A percentile compares a stretch with the other conserved stretches of the same genome.
Evolutionary conservation across 140 eudicot genomes (phyloP).

Genomic region (Cichorium intybus): DNA sequence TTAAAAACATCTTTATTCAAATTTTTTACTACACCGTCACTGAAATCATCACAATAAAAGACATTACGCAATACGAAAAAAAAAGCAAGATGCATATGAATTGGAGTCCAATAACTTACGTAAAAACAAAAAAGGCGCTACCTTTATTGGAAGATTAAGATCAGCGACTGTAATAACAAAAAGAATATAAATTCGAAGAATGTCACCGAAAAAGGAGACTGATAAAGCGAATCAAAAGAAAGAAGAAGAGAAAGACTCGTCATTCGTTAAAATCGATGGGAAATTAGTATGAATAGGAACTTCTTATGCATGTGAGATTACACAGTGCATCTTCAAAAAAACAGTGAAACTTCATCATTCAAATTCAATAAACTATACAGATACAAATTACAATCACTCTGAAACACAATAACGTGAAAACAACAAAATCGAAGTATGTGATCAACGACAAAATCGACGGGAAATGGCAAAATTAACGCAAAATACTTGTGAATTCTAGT

Average conservation of each 20-base stretch:
- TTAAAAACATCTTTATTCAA: neutral
- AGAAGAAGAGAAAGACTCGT: neutral
- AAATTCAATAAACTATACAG: neutral
- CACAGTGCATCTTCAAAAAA: neutral
- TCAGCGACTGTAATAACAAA: neutral
- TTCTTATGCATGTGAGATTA: constrained; percentile 5
- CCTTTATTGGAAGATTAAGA: neutral
- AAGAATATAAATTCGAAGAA: neutral
- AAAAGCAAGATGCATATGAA: neutral
- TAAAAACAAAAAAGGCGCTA: neutral
- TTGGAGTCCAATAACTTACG: neutral
- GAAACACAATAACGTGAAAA: neutral
- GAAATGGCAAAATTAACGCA: neutral
- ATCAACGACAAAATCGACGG: neutral
- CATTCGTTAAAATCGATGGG: neutral
- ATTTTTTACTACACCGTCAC: neutral
- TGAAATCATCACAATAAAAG: neutral
- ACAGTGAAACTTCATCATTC: neutral
- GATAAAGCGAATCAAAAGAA: neutral
- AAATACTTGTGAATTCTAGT: neutral
- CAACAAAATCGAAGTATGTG: neutral
- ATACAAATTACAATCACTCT: constrained; percentile 6
- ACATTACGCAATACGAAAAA: neutral
- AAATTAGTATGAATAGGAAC: constrained; percentile 6
- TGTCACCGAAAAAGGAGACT: neutral